These are phyloP conservation scores for Carex littledalei DNA, from an alignment of 176 grass and related monocot genomes.

Conservation along the genomic window DNA sequence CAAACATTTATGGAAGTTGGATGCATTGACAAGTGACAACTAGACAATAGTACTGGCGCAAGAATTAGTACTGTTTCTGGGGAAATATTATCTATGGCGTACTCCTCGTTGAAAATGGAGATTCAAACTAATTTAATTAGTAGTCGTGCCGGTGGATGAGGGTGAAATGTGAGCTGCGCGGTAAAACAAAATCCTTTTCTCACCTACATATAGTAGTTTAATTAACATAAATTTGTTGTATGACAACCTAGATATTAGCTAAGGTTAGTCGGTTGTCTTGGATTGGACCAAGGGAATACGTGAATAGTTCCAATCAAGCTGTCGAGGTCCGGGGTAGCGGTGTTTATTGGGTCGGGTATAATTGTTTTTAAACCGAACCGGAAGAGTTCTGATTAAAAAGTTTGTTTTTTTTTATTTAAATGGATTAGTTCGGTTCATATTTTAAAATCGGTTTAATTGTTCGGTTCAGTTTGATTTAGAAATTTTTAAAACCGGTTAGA, in stretches of 20 bases:
- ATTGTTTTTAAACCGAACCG: no score
- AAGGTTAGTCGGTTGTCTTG: not conserved
- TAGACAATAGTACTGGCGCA: not conserved
- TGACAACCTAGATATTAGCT: constrained; percentile 2
- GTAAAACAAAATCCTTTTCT: not conserved
- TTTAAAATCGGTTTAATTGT: no score
- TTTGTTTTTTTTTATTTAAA: no score
- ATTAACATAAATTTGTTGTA: not conserved
- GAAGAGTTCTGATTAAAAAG: no score
- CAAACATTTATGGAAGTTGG: constrained; percentile 7
- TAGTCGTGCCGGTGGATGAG: not conserved
- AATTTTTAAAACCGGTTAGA: no score
- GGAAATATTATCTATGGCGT: not conserved
- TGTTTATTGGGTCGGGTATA: no score
- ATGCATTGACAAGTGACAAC: constrained; percentile 2
- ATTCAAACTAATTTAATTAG: not conserved
- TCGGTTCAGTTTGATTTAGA: no score
- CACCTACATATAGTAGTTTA: not conserved
- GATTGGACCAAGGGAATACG: not conserved
- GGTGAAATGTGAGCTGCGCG: not conserved
- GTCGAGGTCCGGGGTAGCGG: not conserved
- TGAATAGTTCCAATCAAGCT: not conserved
- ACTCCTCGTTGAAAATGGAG: not conserved
- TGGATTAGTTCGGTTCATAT: no score
- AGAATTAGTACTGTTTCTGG: not conserved